Conservation (phyloP, 2,329 filamentous ascomycete species). For the Bisporella sp. region DNA sequence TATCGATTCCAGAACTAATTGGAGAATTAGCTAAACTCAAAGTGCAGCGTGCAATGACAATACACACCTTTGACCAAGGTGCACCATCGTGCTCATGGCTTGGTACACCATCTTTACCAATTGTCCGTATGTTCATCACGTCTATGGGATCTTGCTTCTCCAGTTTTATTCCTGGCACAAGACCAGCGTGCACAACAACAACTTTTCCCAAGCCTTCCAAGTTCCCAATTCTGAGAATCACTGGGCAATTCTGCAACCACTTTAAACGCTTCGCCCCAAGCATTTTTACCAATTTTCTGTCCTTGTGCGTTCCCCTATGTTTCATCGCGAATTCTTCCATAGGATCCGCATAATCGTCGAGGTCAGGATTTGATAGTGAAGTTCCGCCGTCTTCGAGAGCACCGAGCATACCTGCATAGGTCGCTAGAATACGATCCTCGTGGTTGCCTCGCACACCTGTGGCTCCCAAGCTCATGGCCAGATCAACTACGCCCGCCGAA, state of each 20-base stretch:
- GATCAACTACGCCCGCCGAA: slow-evolving; percentile 67
- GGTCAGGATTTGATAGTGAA: slow-evolving; percentile 18
- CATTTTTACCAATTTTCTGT: slow-evolving; percentile 21
- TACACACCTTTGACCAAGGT: slow-evolving; percentile 25
- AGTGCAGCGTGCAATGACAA: not conserved
- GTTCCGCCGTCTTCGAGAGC: slow-evolving; percentile 13
- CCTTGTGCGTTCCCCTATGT: slow-evolving; percentile 23
- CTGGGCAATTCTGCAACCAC: slow-evolving; percentile 65
- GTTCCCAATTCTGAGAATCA: slow-evolving; percentile 69
- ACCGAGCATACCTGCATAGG: slow-evolving; percentile 37
- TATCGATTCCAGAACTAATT: slow-evolving; percentile 46
- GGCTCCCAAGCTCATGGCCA: slow-evolving; percentile 67
- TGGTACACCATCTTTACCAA: slow-evolving; percentile 20
- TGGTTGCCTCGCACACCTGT: slow-evolving; percentile 87
- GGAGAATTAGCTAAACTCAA: slow-evolving; percentile 9
- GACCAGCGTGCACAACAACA: slow-evolving; percentile 76
- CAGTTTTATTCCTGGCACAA: slow-evolving; percentile 68
- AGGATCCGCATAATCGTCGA: slow-evolving; percentile 18
- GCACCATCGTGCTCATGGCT: slow-evolving; percentile 21
- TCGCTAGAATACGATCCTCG: slow-evolving; percentile 77
- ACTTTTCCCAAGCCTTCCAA: slow-evolving; percentile 56
- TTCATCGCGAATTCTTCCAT: slow-evolving; percentile 20
- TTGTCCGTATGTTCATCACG: slow-evolving; percentile 86
- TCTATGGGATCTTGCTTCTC: slow-evolving; percentile 67
- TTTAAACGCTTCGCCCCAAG: slow-evolving; percentile 46